phyloP scores from a whole-genome alignment of 495 filamentous ascomycete species.

The Penicillium cosmopolitanum region DNA sequence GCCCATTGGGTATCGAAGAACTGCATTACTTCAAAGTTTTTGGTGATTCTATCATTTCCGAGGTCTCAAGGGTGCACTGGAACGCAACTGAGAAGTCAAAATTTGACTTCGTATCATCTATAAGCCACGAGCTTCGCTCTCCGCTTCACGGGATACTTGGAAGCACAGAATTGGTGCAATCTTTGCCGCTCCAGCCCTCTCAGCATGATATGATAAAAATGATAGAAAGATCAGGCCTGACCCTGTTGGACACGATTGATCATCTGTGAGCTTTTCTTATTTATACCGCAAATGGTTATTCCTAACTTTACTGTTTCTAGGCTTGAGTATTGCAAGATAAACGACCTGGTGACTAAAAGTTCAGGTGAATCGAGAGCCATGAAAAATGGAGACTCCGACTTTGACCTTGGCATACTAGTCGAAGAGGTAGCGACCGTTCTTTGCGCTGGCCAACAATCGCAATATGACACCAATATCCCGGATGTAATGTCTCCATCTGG shows the following conservation, averaged over 20 bases:
- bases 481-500: not conserved
- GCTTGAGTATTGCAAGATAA: slow-evolving; percentile 62
- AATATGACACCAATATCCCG: not conserved
- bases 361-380: not conserved
- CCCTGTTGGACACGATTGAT: slow-evolving; percentile 70
- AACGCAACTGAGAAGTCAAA: slow-evolving; percentile 58
- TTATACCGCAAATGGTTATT: not conserved
- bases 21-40: slow-evolving; percentile 60
- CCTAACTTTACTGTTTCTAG: not conserved
- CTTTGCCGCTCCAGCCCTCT: slow-evolving; percentile 51
- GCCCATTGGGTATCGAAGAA: slow-evolving; percentile 48
- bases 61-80: slow-evolving; percentile 57
- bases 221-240: slow-evolving; percentile 66
- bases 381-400: slow-evolving; percentile 25
- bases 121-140: slow-evolving; percentile 74
- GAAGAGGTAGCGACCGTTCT: slow-evolving; percentile 65
- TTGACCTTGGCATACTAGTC: slow-evolving; percentile 51
- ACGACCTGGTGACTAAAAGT: slow-evolving; percentile 34
- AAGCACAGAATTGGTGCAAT: slow-evolving; percentile 64
- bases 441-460: slow-evolving; percentile 47
- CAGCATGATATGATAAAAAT: slow-evolving; percentile 64
- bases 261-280: slow-evolving; percentile 43
- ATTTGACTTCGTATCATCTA: slow-evolving; percentile 70
- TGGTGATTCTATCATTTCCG: slow-evolving; percentile 62
- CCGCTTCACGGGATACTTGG: slow-evolving; percentile 72